Percentiles rank a stretch among this genome's conserved stretches.
These are phyloP conservation scores for Cercospora canescens DNA, from an alignment of 2,329 filamentous ascomycete genomes.

Conservation along the genomic window DNA sequence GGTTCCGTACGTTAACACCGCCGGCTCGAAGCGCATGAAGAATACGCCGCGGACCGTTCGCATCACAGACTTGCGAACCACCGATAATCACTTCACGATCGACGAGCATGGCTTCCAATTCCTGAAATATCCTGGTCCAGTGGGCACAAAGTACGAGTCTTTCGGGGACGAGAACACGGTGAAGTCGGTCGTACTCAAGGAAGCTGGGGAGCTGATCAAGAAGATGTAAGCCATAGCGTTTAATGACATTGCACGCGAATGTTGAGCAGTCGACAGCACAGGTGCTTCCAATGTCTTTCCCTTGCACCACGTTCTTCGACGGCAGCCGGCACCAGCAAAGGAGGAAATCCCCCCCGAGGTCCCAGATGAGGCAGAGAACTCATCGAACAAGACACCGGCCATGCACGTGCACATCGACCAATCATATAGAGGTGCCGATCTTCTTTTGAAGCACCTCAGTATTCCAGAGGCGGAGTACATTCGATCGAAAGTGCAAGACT, in stretches of 20 bases:
- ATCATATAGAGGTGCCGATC: constrained; percentile 7
- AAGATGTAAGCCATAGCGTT: not conserved
- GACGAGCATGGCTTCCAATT: constrained; percentile 12
- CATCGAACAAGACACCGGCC: not conserved
- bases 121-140: not conserved
- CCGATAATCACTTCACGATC: constrained; percentile 7
- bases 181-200: not conserved
- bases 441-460: not conserved
- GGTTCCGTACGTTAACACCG: not conserved
- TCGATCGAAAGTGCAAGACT: not conserved
- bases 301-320: constrained; percentile 4
- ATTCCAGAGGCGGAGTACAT: not conserved
- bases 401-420: constrained; percentile 9
- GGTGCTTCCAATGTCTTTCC: constrained; percentile 3
- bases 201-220: constrained; percentile 11
- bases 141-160: constrained; percentile 6
- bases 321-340: not conserved
- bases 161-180: not conserved
- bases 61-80: constrained; percentile 6
- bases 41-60: not conserved
- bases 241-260: not conserved
- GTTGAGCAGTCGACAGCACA: not conserved
- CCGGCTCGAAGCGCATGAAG: constrained; percentile 7
- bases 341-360: not conserved
- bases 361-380: not conserved